Evolutionary conservation across 2,329 filamentous ascomycete genomes (phyloP), one percentile per base, ranked within the genome.

Genomic region (Phoma herbarum): DNA sequence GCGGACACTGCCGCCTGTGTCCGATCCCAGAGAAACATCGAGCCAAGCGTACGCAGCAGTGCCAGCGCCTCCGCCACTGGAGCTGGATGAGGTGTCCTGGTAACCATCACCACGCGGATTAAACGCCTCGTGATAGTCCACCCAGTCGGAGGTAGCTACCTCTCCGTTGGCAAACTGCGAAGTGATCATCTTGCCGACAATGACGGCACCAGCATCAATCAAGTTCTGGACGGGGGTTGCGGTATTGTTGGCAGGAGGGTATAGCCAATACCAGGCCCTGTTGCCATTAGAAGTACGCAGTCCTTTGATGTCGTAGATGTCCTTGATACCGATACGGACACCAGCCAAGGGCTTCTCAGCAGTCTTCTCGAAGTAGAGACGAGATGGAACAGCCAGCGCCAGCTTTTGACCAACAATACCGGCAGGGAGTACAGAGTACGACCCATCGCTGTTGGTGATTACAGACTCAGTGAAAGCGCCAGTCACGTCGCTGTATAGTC

Each of bases 251-350:
- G 79, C 76, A 2, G 79, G 67, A 1, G 79, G 76, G 52, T 86
- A 84, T 2, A 89, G 72, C 31, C 82, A 75, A 22, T 81, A 82
- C 79, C 84, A 90, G 1, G 86, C 83, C 29, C 84, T 78, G 53
- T 86, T 88, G 0, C 87, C 88, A 29, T 84, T 79, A 1, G 80
- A 80, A 0, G 85, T 88, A 12, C 80, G 80, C 0, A 88, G 72
- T 1, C 88, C 88, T 22, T 81, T 80, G 37, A 89, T 73, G 61
- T 87, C 80, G 65, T 82, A 86, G 45, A 88, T 85, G 63, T 90
- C 88, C 70, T 90, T 90, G 53, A 89, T 80, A 0, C 82, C 86
- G 0, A 89, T 71, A 18, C 87, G 81, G 3, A 88, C 81, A 18
- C 88, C 87, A 5, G 85, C 83, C 0, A 90, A 77, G 0, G 86